Conservation (phyloP, 768 basidiomycete genomes). For the Russula vinacea region DNA sequence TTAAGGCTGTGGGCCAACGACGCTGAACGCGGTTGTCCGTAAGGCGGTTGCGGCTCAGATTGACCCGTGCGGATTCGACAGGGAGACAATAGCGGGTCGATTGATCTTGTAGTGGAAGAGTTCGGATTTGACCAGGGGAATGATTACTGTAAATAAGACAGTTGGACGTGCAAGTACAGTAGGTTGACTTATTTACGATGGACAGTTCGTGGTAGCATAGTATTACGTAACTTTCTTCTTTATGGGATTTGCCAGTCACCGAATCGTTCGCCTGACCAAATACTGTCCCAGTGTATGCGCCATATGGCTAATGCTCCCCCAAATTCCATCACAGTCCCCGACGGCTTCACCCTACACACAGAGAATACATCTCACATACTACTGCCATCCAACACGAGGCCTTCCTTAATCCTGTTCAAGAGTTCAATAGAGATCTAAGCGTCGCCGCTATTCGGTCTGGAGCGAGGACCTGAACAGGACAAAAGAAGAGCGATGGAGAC, state of each 20-base stretch:
- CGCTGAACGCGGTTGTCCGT: conserved; percentile 65
- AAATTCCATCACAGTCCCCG: conserved; percentile 46
- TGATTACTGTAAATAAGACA: too few relatives aligned
- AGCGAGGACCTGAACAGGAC: conserved; percentile 63
- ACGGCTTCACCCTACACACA: conserved; percentile 73
- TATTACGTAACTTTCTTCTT: not conserved
- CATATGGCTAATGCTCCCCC: conserved; percentile 1
- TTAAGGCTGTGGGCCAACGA: conserved; percentile 68
- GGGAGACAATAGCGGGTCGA: conserved; percentile 57
- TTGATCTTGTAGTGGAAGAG: conserved; percentile 64
- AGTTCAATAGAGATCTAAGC: conserved; percentile 94
- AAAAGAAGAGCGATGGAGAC: conserved; percentile 62
- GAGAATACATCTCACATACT: conserved; percentile 83
- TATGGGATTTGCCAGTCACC: not conserved
- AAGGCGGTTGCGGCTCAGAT: conserved; percentile 62
- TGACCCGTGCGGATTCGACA: conserved; percentile 49
- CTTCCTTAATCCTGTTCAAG: conserved; percentile 95
- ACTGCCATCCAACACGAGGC: conserved; percentile 69
- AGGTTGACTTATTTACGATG: too few relatives aligned
- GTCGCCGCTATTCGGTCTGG: conserved; percentile 91
- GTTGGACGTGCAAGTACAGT: too few relatives aligned
- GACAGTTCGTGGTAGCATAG: too few relatives aligned
- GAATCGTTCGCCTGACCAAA: not conserved
- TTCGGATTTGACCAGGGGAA: conserved; percentile 48
- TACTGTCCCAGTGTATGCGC: not conserved